These are phyloP conservation scores for Cyberlindnera mississippiensis DNA, from an alignment of 805 yeast species.

Conservation along the genomic window DNA sequence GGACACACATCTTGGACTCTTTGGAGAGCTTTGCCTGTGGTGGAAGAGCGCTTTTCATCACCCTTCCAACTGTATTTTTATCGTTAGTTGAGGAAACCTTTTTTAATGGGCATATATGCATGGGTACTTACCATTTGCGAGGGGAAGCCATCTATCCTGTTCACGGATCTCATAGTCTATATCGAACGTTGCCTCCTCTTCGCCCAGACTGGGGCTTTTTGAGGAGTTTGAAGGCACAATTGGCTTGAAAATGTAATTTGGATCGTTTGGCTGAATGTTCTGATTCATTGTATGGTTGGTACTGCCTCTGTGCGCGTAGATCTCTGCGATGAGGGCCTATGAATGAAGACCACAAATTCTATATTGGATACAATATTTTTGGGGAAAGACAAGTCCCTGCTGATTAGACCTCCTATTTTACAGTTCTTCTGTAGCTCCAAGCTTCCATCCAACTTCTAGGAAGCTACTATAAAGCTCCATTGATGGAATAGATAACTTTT, in stretches of 20 bases:
- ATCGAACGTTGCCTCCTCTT: constrained; percentile 10
- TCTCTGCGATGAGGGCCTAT: too few species aligned
- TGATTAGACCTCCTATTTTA: too few species aligned
- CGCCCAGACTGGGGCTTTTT: constrained; percentile 6
- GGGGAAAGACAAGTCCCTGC: too few species aligned
- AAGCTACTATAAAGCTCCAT: too few species aligned
- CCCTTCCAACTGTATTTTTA: constrained; percentile 50
- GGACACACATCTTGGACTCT: constrained; percentile 77
- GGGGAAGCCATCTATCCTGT: constrained; percentile 78
- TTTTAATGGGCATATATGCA: too few species aligned
- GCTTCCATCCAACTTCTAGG: too few species aligned
- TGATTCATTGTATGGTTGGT: background rate
- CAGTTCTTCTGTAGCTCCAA: too few species aligned
- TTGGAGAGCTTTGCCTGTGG: constrained; percentile 69
- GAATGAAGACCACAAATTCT: too few species aligned
- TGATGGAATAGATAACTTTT: constrained; percentile 22
- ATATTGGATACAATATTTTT: too few species aligned
- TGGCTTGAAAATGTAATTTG: constrained; percentile 9
- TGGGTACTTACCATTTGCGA: constrained; percentile 51
- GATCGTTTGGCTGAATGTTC: constrained; percentile 5
- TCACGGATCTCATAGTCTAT: constrained; percentile 54
- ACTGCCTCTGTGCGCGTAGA: too few species aligned
- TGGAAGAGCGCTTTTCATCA: constrained; percentile 72
- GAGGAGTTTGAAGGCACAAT: background rate
- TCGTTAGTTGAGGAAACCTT: constrained; percentile 6